phyloP scores from a whole-genome alignment of 2,329 filamentous ascomycete genomes.

The Diaporthe caulivora region DNA sequence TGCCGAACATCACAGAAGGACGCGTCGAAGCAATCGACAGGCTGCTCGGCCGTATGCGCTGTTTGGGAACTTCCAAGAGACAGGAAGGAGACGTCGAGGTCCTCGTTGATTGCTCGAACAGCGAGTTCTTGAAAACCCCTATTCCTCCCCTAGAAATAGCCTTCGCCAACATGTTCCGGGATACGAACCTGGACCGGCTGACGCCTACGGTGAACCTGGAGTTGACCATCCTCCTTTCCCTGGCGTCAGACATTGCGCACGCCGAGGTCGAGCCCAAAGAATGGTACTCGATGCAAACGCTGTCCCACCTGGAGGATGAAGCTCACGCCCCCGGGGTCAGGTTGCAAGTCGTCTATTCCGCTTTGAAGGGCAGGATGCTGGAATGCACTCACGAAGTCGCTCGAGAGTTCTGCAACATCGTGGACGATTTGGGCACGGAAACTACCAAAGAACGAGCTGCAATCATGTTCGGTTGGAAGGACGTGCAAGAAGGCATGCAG shows the following conservation, averaged over 20 bases:
- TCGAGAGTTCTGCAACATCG: constrained; percentile 74
- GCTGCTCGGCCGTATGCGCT: constrained; percentile 31
- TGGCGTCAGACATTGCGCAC: constrained; percentile 40
- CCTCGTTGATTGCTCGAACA: constrained; percentile 36
- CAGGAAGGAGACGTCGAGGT: constrained; percentile 36
- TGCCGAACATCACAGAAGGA: constrained; percentile 37
- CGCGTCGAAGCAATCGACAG: constrained; percentile 35
- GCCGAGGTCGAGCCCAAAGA: constrained; percentile 34
- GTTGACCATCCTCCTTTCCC: constrained; percentile 39
- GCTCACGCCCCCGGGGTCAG: constrained; percentile 34
- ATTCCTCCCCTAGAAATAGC: constrained; percentile 36
- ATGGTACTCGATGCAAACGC: constrained; percentile 39
- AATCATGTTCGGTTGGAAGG: constrained; percentile 60
- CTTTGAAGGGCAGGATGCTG: constrained; percentile 67
- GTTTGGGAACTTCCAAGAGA: constrained; percentile 33
- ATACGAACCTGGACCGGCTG: constrained; percentile 39
- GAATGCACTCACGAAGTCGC: constrained; percentile 77
- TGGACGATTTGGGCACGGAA: constrained; percentile 71
- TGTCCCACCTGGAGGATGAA: constrained; percentile 40
- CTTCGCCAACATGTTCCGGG: constrained; percentile 34
- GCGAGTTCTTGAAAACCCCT: constrained; percentile 27
- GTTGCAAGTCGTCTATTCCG: constrained; percentile 65
- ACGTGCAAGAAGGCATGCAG: constrained; percentile 38
- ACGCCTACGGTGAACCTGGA: constrained; percentile 40
- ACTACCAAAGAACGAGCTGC: constrained; percentile 70